Evolutionary conservation across 1,284 basidiomycete genomes (phyloP).

Genomic region (Ustilago xerochloae): DNA sequence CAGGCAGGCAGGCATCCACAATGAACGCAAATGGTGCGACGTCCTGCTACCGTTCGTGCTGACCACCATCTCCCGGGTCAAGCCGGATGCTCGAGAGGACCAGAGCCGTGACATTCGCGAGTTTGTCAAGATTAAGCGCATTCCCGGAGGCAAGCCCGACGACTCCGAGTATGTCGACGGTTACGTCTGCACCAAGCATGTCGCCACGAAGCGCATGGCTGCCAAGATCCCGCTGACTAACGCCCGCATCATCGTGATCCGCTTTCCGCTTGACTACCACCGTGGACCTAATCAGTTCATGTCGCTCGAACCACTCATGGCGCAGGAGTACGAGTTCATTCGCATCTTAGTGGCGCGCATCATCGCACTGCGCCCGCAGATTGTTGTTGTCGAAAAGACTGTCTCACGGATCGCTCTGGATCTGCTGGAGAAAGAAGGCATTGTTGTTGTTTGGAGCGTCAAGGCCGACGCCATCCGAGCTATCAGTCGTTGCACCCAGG

Average conservation of each 20-base stretch:
- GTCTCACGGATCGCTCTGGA: constrained; percentile 93
- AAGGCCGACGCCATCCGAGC: constrained; percentile 88
- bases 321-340: constrained; percentile 94
- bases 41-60: constrained; percentile 59
- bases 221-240: constrained; percentile 73
- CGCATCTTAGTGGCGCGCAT: constrained; percentile 89
- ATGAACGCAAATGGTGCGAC: constrained; percentile 57
- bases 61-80: constrained; percentile 59
- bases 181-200: constrained; percentile 96
- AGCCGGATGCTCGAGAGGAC: constrained; percentile 71
- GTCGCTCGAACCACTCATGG: constrained; percentile 89
- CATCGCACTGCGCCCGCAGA: constrained; percentile 87
- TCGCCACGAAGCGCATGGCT: constrained; percentile 85
- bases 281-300: constrained; percentile 89
- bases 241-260: constrained; percentile 93
- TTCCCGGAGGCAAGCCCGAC: constrained; percentile 88
- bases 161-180: constrained; percentile 98
- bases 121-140: constrained; percentile 98
- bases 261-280: constrained; percentile 94
- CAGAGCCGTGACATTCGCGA: constrained; percentile 90
- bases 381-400: constrained; percentile 90
- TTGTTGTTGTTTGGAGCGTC: constrained; percentile 89
- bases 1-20: constrained; percentile 39
- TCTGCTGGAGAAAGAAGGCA: constrained; percentile 84
- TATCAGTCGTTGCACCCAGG: constrained; percentile 91